Evolutionary conservation across 2,329 filamentous ascomycete species (phyloP).

Genomic region (Alternaria sp.): DNA sequence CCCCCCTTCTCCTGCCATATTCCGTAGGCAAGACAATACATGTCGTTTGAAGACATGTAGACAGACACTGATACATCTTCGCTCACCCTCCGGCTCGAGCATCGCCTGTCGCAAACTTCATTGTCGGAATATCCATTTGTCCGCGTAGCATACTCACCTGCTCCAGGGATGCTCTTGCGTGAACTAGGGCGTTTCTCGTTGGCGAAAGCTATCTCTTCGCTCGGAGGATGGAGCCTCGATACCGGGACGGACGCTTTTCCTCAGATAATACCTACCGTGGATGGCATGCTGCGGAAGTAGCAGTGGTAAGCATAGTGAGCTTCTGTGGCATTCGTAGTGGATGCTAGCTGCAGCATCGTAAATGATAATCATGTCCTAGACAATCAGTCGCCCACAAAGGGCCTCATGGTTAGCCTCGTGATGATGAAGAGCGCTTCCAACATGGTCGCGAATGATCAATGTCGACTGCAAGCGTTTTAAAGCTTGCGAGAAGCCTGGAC

Average conservation of each 20-base stretch:
- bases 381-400: conserved; percentile 35
- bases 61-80: conserved; percentile 1
- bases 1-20: conserved; percentile 6
- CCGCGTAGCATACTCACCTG: conserved; percentile 4
- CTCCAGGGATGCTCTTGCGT: not conserved
- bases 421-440: conserved; percentile 11
- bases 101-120: conserved; percentile 2
- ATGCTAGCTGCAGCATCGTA: conserved; percentile 39
- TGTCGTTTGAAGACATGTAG: conserved; percentile 3
- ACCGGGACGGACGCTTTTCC: conserved; percentile 6
- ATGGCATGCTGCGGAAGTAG: conserved; percentile 13
- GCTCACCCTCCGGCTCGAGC: conserved; percentile 6
- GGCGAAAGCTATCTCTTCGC: conserved; percentile 2
- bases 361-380: conserved; percentile 43
- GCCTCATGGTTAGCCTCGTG: conserved; percentile 40
- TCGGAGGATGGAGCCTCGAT: conserved; percentile 2
- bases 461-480: conserved; percentile 6
- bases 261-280: conserved; percentile 10
- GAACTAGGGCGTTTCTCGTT: not conserved
- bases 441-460: conserved; percentile 20
- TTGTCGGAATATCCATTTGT: not conserved
- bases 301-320: conserved; percentile 12
- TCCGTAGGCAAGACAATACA: not conserved
- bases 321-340: conserved; percentile 23
- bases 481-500: conserved; percentile 18